Evolutionary conservation across 345 rosid genomes (phyloP), one percentile per base, ranked within the genome.

Genomic region (Gossypium anomalum): DNA sequence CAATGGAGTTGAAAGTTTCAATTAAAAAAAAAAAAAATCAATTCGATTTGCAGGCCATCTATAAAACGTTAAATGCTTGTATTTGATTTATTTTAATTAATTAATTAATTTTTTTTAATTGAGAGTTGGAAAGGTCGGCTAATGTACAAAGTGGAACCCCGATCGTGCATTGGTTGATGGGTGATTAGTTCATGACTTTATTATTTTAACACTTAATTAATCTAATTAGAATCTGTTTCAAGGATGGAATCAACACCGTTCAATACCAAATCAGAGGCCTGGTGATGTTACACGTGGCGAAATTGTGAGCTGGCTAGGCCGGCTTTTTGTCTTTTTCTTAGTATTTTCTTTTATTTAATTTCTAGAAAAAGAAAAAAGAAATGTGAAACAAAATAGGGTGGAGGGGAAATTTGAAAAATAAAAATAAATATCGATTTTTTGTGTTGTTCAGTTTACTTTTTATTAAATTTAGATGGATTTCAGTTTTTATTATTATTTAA

Each of bases 171-270:
- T 53, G 19, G 22, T 1, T 17, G 2, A 52, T 49, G 53, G 53
- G 53, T 2, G 16, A 13, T 11, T 11, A 11, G 17, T 3, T 62
- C 47, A 38, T 34, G 8, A 34, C 17, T 17, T 16, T 8, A 9
- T 49, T 11, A 3, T 49, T 49, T 49, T 49, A 49, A 48, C 52
- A 48, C 52, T 14, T 0, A 4, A 34, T 15, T 60, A 4, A 25
- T 25, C 65, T 5, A 13, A 60, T 60, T 60, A 25, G 29, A 61
- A 34, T 14, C 20, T 10, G 16, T 16, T 62, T 16, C 11, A 34
- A 62, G 20, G 22, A 62, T 17, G 25, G 47, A 63, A 63, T 63
- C 67, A 38, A 17, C 48, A 34, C 67, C 67, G 65, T 60, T n/a
- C 65, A 13, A 53, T 7, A 10, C 22, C 48, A 38, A 0, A 38